phyloP scores from a whole-genome alignment of 2,329 filamentous ascomycete genomes.

The Penicillium corylophilum region DNA sequence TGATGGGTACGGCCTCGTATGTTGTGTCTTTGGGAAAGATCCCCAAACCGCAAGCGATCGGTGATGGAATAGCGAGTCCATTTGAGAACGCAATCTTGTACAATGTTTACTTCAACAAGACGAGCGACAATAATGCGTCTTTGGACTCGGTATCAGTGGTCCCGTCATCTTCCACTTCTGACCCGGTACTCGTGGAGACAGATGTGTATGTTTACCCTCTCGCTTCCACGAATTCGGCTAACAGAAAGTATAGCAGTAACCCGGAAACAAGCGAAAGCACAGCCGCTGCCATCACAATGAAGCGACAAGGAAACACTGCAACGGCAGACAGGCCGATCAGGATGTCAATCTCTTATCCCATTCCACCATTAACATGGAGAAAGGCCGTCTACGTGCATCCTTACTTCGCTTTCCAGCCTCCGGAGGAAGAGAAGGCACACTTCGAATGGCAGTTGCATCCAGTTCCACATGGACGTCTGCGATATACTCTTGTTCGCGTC shows the following conservation, averaged over 20 bases:
- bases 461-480: neutral
- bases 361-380: neutral
- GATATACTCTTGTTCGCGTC: constrained; percentile 4
- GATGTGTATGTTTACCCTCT: neutral
- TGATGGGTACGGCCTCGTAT: constrained; percentile 1
- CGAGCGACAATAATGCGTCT: neutral
- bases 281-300: neutral
- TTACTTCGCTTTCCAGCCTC: neutral
- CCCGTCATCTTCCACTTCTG: neutral
- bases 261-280: neutral
- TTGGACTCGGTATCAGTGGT: neutral
- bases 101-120: neutral
- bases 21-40: neutral
- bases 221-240: neutral
- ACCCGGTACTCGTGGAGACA: neutral
- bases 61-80: neutral
- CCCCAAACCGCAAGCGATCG: neutral
- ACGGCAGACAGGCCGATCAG: neutral
- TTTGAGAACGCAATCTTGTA: neutral
- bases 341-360: neutral
- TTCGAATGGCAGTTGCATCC: constrained; percentile 5
- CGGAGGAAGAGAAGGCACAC: neutral
- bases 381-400: constrained; percentile 1
- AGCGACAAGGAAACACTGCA: neutral
- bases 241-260: neutral